Conservation (phyloP, 78 protist genomes). For the Dictyostelium citrinum region DNA sequence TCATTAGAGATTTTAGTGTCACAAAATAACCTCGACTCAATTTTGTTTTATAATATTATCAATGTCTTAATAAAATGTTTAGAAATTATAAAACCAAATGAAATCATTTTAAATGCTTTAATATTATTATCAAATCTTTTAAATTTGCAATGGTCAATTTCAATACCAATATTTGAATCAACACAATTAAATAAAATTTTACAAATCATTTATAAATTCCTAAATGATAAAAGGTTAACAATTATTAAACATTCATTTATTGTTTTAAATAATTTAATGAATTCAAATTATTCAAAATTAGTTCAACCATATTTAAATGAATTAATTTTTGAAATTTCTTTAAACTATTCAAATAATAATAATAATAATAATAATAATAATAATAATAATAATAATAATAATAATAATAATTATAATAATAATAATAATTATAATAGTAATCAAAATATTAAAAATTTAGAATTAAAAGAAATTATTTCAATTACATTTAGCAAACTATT, state of each 20-base stretch:
- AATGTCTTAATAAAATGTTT: not conserved
- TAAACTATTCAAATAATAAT: not conserved
- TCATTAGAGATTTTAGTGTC: not conserved
- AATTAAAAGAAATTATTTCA: constrained; percentile 1
- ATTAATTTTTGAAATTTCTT: not conserved
- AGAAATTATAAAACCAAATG: not conserved
- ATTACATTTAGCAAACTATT: not conserved
- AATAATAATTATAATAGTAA: not conserved
- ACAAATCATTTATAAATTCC: not conserved
- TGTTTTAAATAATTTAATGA: not conserved
- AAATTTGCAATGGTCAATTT: not conserved
- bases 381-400: not conserved
- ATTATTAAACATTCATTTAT: not conserved
- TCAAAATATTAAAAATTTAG: not conserved
- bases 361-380: not conserved
- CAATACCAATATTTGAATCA: not conserved
- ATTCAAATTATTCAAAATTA: not conserved
- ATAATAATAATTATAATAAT: not conserved
- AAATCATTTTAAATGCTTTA: not conserved
- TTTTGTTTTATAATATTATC: not conserved
- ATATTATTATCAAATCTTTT: not conserved
- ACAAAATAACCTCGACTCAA: not conserved
- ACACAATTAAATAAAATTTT: not conserved
- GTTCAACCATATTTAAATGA: not conserved
- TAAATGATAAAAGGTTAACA: not conserved